Conservation (phyloP, 768 basidiomycete genomes). For the Leucocoprinus leucothites region DNA sequence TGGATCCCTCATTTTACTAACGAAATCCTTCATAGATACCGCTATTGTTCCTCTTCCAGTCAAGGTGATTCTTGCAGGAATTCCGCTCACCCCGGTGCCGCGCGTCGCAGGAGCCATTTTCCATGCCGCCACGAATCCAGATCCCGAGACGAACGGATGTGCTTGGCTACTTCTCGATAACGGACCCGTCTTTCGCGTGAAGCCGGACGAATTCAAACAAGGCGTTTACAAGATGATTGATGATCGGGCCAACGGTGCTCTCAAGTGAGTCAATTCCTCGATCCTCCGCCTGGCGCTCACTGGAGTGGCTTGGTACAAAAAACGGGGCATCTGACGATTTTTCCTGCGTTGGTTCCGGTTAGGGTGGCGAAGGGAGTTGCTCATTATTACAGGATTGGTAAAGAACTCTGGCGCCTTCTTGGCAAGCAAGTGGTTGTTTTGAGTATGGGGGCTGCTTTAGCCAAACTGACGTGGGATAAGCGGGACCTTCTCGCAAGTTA, state of each 20-base stretch:
- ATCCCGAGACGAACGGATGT: conserved; percentile 40
- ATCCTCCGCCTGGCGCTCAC: not conserved
- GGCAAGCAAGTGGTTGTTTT: conserved; percentile 23
- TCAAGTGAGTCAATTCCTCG: conserved; percentile 6
- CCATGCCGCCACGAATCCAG: conserved; percentile 44
- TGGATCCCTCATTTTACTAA: not conserved
- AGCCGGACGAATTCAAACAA: conserved; percentile 42
- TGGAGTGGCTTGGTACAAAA: not conserved
- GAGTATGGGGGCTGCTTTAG: conserved; percentile 18
- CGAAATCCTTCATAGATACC: conserved; percentile 36
- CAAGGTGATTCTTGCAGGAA: conserved; percentile 45
- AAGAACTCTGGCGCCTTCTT: conserved; percentile 27
- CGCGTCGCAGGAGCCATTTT: conserved; percentile 53
- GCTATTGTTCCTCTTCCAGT: conserved; percentile 36
- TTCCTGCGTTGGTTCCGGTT: not conserved
- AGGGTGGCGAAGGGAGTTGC: conserved; percentile 23
- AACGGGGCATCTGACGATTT: not conserved
- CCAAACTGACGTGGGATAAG: conserved; percentile 28
- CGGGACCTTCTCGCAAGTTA: conserved; percentile 18
- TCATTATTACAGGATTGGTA: conserved; percentile 25
- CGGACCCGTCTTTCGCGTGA: conserved; percentile 45
- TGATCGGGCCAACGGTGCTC: conserved; percentile 29
- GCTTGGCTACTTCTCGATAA: conserved; percentile 48
- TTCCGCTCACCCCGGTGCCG: conserved; percentile 43
- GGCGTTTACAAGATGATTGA: conserved; percentile 55